These are phyloP conservation scores for Suillus variegatus DNA, from an alignment of 768 basidiomycete genomes.

Conservation along the genomic window DNA sequence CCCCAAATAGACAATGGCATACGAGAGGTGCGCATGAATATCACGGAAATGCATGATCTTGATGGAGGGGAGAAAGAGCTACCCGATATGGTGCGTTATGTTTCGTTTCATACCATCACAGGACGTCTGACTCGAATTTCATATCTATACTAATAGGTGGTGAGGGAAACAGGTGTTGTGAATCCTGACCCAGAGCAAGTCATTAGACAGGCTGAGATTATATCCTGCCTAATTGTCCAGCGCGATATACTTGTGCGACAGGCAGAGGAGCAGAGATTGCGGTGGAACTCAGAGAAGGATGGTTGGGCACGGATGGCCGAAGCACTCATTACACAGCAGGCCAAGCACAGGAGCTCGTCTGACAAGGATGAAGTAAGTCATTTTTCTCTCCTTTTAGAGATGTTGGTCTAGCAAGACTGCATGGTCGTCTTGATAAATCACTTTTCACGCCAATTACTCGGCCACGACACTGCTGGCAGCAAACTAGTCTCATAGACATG, in stretches of 20 bases:
- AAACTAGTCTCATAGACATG: neutral
- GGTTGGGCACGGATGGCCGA: conserved; percentile 70
- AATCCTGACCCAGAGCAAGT: conserved; percentile 48
- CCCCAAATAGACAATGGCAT: conserved; percentile 50
- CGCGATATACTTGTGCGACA: conserved; percentile 56
- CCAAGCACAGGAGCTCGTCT: conserved; percentile 38
- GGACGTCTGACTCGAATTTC: neutral
- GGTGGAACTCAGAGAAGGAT: conserved; percentile 64
- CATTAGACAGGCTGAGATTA: conserved; percentile 60
- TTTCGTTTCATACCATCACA: conserved; percentile 14
- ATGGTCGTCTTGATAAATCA: neutral
- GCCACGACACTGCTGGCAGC: neutral
- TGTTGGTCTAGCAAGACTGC: conserved; percentile 5
- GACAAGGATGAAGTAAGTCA: conserved; percentile 47
- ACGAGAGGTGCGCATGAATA: conserved; percentile 46
- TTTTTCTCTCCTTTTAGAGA: conserved; percentile 1
- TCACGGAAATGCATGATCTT: conserved; percentile 43
- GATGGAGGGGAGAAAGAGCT: conserved; percentile 51
- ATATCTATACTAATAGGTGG: conserved; percentile 36
- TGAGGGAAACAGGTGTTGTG: conserved; percentile 45
- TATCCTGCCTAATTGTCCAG: conserved; percentile 55
- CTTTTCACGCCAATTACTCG: neutral
- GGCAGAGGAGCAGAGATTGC: conserved; percentile 56
- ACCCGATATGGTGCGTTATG: conserved; percentile 54
- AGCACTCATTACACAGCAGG: conserved; percentile 54